A percentile compares a stretch with the other conserved stretches of the same genome.
These are phyloP conservation scores for Phaeotremella fagi DNA, from an alignment of 768 basidiomycete genomes.

Conservation along the genomic window DNA sequence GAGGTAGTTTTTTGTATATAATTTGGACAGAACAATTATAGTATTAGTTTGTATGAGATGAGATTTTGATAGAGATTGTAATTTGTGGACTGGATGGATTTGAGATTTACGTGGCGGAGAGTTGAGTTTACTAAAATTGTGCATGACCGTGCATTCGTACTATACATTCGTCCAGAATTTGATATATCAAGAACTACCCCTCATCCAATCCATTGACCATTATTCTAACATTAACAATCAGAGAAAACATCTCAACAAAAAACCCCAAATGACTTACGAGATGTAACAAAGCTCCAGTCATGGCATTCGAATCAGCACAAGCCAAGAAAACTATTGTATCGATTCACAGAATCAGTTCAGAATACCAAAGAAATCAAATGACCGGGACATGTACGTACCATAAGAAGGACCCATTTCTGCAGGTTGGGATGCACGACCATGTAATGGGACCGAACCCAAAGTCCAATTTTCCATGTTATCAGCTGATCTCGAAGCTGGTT, in stretches of 20 bases:
- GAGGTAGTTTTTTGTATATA: no score
- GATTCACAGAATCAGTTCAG: background rate
- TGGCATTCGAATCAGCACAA: conserved; percentile 38
- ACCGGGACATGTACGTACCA: conserved; percentile 37
- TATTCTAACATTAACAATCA: conserved; percentile 30
- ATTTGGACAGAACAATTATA: no score
- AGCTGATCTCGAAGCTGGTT: conserved; percentile 56
- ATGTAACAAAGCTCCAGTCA: conserved; percentile 44
- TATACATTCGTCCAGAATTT: no score
- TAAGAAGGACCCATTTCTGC: conserved; percentile 57
- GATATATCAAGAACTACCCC: no score
- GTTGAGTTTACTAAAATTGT: no score
- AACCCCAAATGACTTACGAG: conserved; percentile 28
- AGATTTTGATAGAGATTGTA: no score
- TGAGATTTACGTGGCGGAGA: no score
- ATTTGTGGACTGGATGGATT: no score
- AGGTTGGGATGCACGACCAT: conserved; percentile 56
- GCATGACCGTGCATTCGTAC: no score
- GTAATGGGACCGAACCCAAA: conserved; percentile 53
- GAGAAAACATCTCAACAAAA: background rate
- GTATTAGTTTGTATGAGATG: no score
- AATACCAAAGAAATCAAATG: background rate
- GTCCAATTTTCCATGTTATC: conserved; percentile 60
- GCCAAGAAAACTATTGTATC: conserved; percentile 27
- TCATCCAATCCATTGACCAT: conserved; percentile 46